Percentiles rank a stretch among this genome's conserved stretches.
These are phyloP conservation scores for Aspergillus caelatus DNA, from an alignment of 2,329 filamentous ascomycete genomes.

Conservation along the genomic window DNA sequence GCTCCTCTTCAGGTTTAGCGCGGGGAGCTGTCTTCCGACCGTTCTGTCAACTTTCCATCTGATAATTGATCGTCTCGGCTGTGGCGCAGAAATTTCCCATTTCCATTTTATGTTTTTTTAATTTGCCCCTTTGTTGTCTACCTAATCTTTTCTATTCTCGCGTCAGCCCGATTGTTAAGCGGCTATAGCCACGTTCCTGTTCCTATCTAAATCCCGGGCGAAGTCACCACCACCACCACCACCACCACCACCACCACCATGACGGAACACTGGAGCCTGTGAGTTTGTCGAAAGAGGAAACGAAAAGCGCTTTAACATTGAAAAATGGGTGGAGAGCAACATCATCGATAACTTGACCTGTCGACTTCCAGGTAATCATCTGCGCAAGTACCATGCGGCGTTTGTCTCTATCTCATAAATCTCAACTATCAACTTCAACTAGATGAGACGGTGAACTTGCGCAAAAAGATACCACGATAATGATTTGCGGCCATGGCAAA, in stretches of 20 bases:
- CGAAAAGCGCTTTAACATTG: too few relatives aligned
- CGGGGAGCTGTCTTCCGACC: not conserved
- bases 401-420: too few relatives aligned
- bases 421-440: not conserved
- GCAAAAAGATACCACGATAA: too few relatives aligned
- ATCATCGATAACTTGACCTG: not conserved
- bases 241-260: too few relatives aligned
- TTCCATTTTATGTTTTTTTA: not conserved
- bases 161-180: not conserved
- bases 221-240: too few relatives aligned
- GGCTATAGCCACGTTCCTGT: not conserved
- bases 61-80: not conserved
- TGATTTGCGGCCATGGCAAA: too few relatives aligned
- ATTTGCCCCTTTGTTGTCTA: not conserved
- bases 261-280: too few relatives aligned
- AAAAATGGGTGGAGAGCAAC: not conserved
- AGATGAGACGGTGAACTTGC: too few relatives aligned
- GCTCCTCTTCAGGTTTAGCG: not conserved
- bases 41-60: not conserved
- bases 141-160: not conserved
- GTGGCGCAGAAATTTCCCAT: not conserved
- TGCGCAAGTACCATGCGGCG: not conserved
- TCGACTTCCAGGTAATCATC: not conserved
- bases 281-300: too few relatives aligned
- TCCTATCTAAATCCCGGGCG: not conserved